phyloP scores from a whole-genome alignment of 1,284 basidiomycete species.

The Chalciporus piperatoides region DNA sequence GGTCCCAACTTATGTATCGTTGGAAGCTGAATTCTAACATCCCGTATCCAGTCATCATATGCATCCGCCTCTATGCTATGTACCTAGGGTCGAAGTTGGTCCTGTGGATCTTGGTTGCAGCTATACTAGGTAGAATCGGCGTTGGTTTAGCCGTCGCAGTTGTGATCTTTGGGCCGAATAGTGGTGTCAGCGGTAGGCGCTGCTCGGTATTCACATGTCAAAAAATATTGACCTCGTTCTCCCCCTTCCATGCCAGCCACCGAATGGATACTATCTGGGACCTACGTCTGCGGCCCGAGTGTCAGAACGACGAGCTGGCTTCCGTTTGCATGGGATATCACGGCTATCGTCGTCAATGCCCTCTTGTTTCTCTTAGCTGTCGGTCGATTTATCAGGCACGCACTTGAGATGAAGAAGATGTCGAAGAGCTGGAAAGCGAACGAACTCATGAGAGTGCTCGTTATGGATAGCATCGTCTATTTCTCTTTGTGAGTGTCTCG shows the following conservation, averaged over 20 bases:
- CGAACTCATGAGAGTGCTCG: slow-evolving; percentile 19
- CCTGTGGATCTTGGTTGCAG: slow-evolving; percentile 5
- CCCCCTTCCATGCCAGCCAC: slow-evolving; percentile 4
- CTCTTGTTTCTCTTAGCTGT: slow-evolving; percentile 17
- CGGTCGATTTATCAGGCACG: slow-evolving; percentile 15
- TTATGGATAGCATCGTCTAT: slow-evolving; percentile 20
- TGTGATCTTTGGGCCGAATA: slow-evolving; percentile 16
- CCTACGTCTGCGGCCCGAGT: slow-evolving; percentile 12
- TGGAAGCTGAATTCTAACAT: not conserved
- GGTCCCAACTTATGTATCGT: not conserved
- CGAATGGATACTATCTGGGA: slow-evolving; percentile 20
- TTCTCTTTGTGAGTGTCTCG: slow-evolving; percentile 17
- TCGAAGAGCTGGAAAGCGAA: slow-evolving; percentile 9
- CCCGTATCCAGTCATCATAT: slow-evolving; percentile 15
- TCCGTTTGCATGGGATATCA: slow-evolving; percentile 18
- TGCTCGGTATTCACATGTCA: too few relatives aligned
- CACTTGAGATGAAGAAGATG: slow-evolving; percentile 11
- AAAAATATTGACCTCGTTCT: not conserved
- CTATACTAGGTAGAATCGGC: slow-evolving; percentile 7
- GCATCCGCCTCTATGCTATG: slow-evolving; percentile 22
- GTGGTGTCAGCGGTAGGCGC: slow-evolving; percentile 16
- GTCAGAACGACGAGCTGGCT: slow-evolving; percentile 3
- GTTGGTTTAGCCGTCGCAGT: slow-evolving; percentile 13
- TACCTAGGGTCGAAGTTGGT: slow-evolving; percentile 17
- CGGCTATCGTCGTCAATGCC: slow-evolving; percentile 6